Conservation (phyloP, 2,329 filamentous ascomycete species). For the Stagonosporopsis cucurbitacearum region DNA sequence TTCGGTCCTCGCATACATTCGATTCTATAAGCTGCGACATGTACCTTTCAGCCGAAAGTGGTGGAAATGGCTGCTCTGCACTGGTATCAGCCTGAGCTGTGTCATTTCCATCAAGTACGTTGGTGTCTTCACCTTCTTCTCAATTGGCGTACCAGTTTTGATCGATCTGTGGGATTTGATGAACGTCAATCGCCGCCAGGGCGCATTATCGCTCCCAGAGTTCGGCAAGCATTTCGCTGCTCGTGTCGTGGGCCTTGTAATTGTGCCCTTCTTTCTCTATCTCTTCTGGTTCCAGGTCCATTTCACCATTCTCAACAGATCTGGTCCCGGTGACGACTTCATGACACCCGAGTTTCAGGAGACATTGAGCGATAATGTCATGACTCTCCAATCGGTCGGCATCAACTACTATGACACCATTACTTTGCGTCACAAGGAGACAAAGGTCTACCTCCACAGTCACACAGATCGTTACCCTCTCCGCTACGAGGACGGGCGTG, state of each 20-base stretch:
- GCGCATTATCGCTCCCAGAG: slow-evolving; percentile 76
- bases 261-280: slow-evolving; percentile 96
- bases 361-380: slow-evolving; percentile 91
- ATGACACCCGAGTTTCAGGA: slow-evolving; percentile 99
- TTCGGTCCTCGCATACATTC: slow-evolving; percentile 91
- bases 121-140: slow-evolving; percentile 94
- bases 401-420: slow-evolving; percentile 92
- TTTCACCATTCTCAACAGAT: slow-evolving; percentile 85
- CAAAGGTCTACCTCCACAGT: slow-evolving; percentile 94
- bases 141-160: slow-evolving; percentile 89
- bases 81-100: slow-evolving; percentile 91
- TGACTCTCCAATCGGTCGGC: slow-evolving; percentile 83
- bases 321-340: slow-evolving; percentile 96
- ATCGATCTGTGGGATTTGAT: slow-evolving; percentile 96
- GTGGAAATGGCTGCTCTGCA: slow-evolving; percentile 99
- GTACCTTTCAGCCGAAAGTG: slow-evolving; percentile 91
- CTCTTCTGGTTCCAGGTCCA: slow-evolving; percentile 99
- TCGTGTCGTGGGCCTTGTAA: slow-evolving; percentile 81
- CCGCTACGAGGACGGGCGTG: slow-evolving; percentile 94
- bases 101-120: slow-evolving; percentile 99
- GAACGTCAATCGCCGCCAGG: slow-evolving; percentile 83
- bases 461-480: slow-evolving; percentile 88
- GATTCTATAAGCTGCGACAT: slow-evolving; percentile 96
- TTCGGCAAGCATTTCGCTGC: slow-evolving; percentile 92
- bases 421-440: slow-evolving; percentile 93